A percentile compares a stretch with the other conserved stretches of the same genome.
Evolutionary conservation across 1,284 basidiomycete species (phyloP).

Genomic region (Gomphus sp.): DNA sequence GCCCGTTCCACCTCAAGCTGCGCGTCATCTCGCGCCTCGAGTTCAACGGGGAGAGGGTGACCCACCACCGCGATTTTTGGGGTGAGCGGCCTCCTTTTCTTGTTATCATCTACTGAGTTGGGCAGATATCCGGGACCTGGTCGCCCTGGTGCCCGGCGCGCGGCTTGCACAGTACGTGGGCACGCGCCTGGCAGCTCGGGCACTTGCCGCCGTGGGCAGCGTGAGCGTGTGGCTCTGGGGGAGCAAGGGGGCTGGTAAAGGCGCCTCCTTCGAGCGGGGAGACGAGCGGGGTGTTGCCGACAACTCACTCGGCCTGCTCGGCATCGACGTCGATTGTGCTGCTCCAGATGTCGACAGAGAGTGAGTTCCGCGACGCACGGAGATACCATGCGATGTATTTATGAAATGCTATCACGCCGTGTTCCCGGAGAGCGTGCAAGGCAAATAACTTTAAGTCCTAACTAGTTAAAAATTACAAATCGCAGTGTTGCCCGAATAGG

Average conservation of each 20-base stretch:
- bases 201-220: conserved; percentile 33
- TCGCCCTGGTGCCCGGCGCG: conserved; percentile 59
- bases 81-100: not conserved
- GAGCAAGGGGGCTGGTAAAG: not conserved
- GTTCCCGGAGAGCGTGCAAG: not conserved
- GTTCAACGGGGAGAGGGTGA: conserved; percentile 68
- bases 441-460: conserved; percentile 3
- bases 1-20: conserved; percentile 60
- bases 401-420: no score
- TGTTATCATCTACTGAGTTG: not conserved
- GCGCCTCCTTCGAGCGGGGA: not conserved
- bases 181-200: conserved; percentile 46
- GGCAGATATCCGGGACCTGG: conserved; percentile 52
- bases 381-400: not conserved
- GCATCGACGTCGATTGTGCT: not conserved
- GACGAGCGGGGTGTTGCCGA: not conserved
- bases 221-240: conserved; percentile 10
- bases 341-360: not conserved
- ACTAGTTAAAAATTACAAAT: conserved; percentile 7
- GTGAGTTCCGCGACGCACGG: not conserved
- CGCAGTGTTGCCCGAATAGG: not conserved
- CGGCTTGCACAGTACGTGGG: conserved; percentile 56
- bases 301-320: conserved; percentile 4
- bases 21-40: conserved; percentile 58
- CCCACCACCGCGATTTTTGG: conserved; percentile 68